Percentiles rank a stretch among this genome's conserved stretches.
Conservation (phyloP, 257 asterid genomes). For the Avicennia marina region DNA sequence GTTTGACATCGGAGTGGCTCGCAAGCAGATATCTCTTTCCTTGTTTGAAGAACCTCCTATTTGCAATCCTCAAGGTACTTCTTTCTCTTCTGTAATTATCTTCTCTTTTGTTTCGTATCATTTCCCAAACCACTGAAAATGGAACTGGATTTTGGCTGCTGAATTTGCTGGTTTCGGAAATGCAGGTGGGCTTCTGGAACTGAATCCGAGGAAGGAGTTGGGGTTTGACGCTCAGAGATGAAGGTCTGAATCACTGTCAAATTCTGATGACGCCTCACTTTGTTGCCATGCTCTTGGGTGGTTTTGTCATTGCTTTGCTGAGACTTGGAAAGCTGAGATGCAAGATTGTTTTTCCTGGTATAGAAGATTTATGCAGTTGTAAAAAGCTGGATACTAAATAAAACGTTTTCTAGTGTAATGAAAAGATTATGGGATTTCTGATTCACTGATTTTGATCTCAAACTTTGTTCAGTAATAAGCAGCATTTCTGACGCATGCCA, state of each 20-base stretch:
- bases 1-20: conserved; percentile 83
- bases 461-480: no score
- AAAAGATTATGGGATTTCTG: no score
- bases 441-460: no score
- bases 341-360: no score
- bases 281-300: conserved; percentile 13
- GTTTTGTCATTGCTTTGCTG: conserved; percentile 18
- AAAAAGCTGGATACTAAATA: no score
- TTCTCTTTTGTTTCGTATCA: no score
- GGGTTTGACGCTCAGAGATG: conserved; percentile 33
- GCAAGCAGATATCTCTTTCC: conserved; percentile 79
- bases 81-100: neutral
- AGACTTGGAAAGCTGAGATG: conserved; percentile 17
- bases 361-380: no score
- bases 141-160: neutral
- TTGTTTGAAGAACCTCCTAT: conserved; percentile 82
- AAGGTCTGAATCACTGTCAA: neutral
- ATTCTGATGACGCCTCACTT: conserved; percentile 14
- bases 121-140: no score
- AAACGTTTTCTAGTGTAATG: no score
- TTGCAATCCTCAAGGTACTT: conserved; percentile 62
- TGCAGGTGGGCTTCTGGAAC: conserved; percentile 41
- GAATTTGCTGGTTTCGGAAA: neutral
- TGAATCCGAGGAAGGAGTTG: conserved; percentile 19
- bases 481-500: no score